Evolutionary conservation across 2,329 filamentous ascomycete species (phyloP).

Genomic region (Harringtonia lauricola): DNA sequence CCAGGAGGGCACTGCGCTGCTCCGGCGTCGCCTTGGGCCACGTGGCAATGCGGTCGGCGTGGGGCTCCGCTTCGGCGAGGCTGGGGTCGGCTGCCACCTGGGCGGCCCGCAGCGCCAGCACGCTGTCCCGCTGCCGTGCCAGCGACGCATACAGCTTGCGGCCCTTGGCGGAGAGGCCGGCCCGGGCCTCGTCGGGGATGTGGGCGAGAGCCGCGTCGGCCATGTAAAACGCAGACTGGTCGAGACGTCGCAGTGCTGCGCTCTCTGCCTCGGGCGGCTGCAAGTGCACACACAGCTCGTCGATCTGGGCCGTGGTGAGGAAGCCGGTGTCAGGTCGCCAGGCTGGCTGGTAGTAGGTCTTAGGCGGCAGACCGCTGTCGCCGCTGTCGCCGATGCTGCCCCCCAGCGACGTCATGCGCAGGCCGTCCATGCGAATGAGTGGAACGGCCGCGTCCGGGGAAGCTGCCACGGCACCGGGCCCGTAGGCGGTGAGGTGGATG

Average conservation of each 20-base stretch:
- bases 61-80: not conserved
- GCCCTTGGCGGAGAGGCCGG: conserved; percentile 7
- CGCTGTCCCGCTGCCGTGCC: conserved; percentile 6
- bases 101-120: conserved; percentile 2
- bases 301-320: conserved; percentile 7
- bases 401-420: conserved; percentile 12
- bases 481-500: conserved; percentile 11
- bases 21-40: conserved; percentile 7
- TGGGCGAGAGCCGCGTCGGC: conserved; percentile 7
- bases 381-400: conserved; percentile 5
- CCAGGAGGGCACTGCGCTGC: conserved; percentile 3
- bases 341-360: conserved; percentile 10
- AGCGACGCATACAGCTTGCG: conserved; percentile 10
- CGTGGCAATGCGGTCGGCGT: conserved; percentile 7
- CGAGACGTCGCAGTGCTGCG: conserved; percentile 6
- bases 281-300: conserved; percentile 8
- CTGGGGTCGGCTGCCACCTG: not conserved
- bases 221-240: conserved; percentile 11
- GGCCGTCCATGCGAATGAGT: conserved; percentile 10
- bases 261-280: conserved; percentile 6
- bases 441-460: not conserved
- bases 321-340: conserved; percentile 10
- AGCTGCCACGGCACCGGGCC: not conserved
- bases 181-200: not conserved
- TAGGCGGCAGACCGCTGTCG: conserved; percentile 2